phyloP scores from a whole-genome alignment of 345 rosid genomes.

The Bruguiera parviflora region DNA sequence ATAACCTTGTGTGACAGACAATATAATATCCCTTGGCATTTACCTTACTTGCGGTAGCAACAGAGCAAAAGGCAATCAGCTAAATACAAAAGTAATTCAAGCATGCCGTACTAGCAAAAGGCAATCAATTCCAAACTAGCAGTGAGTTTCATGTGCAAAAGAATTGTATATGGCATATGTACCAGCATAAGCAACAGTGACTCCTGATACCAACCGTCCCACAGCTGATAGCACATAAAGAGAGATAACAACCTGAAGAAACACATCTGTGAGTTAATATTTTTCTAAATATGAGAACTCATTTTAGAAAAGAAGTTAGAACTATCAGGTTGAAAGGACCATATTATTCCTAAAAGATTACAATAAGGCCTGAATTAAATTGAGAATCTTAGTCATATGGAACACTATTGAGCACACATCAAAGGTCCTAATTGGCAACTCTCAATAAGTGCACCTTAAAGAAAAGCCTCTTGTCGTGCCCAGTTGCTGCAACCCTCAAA shows the following conservation, averaged over 20 bases:
- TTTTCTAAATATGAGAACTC: neutral
- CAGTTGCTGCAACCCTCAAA: constrained; percentile 93
- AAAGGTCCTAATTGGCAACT: too few species aligned
- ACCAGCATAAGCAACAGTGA: constrained; percentile 93
- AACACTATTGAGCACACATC: too few species aligned
- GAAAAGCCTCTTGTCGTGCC: constrained; percentile 87
- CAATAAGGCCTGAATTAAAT: too few species aligned
- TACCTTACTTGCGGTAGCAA: neutral
- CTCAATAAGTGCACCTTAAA: constrained; percentile 45
- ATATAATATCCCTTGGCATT: neutral
- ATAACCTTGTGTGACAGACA: neutral
- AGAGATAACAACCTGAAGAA: constrained; percentile 65
- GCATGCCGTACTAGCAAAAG: neutral
- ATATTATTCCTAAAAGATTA: too few species aligned
- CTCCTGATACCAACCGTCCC: constrained; percentile 81
- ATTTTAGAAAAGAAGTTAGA: neutral
- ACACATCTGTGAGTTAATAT: neutral
- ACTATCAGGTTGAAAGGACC: too few species aligned
- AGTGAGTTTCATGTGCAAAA: neutral
- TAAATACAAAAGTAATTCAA: neutral
- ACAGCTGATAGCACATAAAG: constrained; percentile 70
- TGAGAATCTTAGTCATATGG: too few species aligned
- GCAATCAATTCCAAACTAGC: neutral
- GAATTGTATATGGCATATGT: constrained; percentile 23
- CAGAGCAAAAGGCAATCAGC: neutral